phyloP scores from a whole-genome alignment of 1,284 basidiomycete genomes.

The Apiotrichum montevideense region DNA sequence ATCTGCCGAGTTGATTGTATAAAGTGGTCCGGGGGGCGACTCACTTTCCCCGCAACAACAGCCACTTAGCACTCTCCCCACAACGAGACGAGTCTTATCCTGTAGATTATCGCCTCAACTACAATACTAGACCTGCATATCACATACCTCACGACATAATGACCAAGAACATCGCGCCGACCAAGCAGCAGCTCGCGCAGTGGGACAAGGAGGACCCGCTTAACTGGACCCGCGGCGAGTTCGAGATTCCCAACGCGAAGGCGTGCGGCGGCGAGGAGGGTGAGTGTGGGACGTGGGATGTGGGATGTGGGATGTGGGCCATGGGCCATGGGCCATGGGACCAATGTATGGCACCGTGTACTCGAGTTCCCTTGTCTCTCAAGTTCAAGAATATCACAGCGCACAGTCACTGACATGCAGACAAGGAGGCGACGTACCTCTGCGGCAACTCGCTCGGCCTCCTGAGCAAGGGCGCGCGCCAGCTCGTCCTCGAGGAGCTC shows the following conservation, averaged over 20 bases:
- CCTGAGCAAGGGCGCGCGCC: constrained; percentile 64
- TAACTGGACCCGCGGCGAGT: constrained; percentile 44
- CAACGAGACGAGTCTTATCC: no score
- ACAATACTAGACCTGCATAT: no score
- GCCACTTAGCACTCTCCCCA: not conserved
- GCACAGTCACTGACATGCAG: constrained; percentile 13
- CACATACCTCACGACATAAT: not conserved
- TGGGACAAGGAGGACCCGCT: constrained; percentile 41
- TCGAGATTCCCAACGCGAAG: constrained; percentile 39
- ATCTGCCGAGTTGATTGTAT: not conserved
- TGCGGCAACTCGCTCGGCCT: constrained; percentile 94
- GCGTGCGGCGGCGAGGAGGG: constrained; percentile 43
- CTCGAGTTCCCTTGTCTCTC: not conserved
- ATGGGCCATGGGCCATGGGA: no score
- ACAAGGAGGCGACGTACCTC: constrained; percentile 61
- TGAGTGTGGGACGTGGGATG: constrained; percentile 15
- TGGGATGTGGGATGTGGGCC: no score
- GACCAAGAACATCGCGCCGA: constrained; percentile 6
- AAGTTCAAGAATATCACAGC: not conserved
- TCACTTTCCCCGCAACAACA: not conserved
- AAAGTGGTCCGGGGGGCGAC: not conserved
- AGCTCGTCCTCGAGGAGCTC: constrained; percentile 76
- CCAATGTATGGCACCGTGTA: not conserved
- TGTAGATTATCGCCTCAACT: no score
- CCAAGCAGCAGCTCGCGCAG: constrained; percentile 20